phyloP scores from a whole-genome alignment of 208 protist species.

The Crithidia sp. region DNA sequence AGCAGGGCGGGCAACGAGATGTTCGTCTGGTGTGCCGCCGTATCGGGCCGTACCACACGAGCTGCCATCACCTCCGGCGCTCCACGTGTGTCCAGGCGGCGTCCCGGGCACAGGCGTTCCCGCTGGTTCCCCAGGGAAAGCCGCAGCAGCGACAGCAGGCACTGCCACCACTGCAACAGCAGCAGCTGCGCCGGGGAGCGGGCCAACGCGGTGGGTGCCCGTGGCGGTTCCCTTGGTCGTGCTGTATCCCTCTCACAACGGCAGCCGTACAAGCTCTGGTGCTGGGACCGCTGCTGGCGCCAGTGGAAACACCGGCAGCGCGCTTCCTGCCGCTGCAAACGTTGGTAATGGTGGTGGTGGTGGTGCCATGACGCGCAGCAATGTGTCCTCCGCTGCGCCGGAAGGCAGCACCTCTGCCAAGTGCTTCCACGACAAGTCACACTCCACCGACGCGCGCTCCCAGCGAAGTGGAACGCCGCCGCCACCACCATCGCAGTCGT shows the following conservation, averaged over 20 bases:
- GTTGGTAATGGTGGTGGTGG: neutral
- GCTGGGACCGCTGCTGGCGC: no score
- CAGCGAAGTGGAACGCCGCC: conserved; percentile 22
- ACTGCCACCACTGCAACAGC: neutral
- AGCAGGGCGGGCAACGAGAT: neutral
- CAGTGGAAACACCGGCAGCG: no score
- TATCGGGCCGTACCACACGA: conserved; percentile 28
- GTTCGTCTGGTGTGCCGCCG: neutral
- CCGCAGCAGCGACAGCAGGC: neutral
- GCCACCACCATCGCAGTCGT: neutral
- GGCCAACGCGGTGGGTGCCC: no score
- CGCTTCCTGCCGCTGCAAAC: neutral
- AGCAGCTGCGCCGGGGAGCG: neutral
- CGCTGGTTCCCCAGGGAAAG: neutral
- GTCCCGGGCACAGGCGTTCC: neutral
- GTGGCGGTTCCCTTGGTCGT: no score
- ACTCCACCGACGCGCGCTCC: conserved; percentile 16
- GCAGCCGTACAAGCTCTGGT: no score
- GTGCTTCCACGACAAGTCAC: neutral
- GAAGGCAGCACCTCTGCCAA: conserved; percentile 9
- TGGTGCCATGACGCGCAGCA: neutral
- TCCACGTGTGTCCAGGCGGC: conserved; percentile 23
- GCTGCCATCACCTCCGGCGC: conserved; percentile 25
- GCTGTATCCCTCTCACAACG: no score
- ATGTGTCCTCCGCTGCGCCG: conserved; percentile 10